A percentile compares a stretch with the other conserved stretches of the same genome.
Evolutionary conservation across 495 filamentous ascomycete species (phyloP).

Genomic region (Talaromyces stipitatus): DNA sequence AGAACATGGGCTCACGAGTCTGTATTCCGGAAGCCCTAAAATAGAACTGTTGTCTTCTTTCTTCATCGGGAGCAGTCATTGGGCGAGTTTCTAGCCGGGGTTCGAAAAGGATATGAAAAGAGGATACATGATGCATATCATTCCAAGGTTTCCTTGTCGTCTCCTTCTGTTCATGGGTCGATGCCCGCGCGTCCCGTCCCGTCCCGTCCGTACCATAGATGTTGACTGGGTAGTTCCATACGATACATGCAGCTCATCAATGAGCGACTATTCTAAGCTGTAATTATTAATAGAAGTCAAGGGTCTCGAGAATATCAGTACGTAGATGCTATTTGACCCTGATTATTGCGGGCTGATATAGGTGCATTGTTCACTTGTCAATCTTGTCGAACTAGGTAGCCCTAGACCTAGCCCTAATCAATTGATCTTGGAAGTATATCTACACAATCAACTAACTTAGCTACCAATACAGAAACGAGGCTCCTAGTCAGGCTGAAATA

Average conservation of each 20-base stretch:
- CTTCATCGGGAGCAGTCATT: neutral
- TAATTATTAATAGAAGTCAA: too few relatives aligned
- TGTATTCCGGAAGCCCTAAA: neutral
- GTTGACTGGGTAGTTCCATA: too few relatives aligned
- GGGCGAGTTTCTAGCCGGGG: neutral
- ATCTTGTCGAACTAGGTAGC: neutral
- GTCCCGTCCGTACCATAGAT: neutral
- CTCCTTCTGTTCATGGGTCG: neutral
- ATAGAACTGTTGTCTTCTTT: neutral
- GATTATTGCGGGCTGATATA: too few relatives aligned
- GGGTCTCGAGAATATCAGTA: too few relatives aligned
- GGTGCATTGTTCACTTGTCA: too few relatives aligned
- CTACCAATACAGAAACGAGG: neutral
- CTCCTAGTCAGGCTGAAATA: neutral
- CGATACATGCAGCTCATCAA: too few relatives aligned
- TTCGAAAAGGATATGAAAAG: neutral
- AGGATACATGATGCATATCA: neutral
- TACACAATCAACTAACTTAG: neutral
- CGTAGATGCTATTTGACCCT: too few relatives aligned
- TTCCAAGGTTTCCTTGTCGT: neutral
- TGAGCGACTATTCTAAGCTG: too few relatives aligned
- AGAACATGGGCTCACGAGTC: neutral
- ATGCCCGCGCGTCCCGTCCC: neutral
- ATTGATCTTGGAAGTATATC: too few relatives aligned
- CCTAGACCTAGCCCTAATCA: neutral